Evolutionary conservation across 1,284 basidiomycete species (phyloP).

Genomic region (Microbotryum scabiosae): DNA sequence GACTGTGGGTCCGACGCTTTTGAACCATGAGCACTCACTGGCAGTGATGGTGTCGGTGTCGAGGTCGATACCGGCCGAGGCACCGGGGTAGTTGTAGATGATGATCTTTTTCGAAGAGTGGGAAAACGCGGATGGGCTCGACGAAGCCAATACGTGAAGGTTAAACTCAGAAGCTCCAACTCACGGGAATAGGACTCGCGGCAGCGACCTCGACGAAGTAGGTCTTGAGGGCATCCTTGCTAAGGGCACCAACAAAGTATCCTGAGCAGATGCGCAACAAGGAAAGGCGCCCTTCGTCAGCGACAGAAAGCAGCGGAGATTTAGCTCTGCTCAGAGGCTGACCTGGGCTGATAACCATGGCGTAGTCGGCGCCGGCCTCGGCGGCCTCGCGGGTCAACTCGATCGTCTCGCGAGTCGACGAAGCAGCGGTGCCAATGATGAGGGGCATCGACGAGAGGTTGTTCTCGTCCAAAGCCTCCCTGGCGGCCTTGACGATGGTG

Average conservation of each 20-base stretch:
- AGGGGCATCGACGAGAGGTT: slow-evolving; percentile 58
- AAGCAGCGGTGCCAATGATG: slow-evolving; percentile 74
- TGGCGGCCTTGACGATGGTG: slow-evolving; percentile 55
- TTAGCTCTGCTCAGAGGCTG: background rate
- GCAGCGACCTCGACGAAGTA: slow-evolving; percentile 60
- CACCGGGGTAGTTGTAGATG: slow-evolving; percentile 76
- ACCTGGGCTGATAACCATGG: slow-evolving; percentile 50
- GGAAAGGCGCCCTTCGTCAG: background rate
- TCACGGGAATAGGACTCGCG: slow-evolving; percentile 65
- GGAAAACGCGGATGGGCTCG: background rate
- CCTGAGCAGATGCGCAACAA: background rate
- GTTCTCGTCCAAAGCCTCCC: slow-evolving; percentile 63
- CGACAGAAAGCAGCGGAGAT: background rate
- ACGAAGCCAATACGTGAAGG: background rate
- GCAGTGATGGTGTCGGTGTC: slow-evolving; percentile 68
- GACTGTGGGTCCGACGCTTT: background rate
- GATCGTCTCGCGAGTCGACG: slow-evolving; percentile 70
- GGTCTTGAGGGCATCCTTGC: slow-evolving; percentile 42
- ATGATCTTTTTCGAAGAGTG: slow-evolving; percentile 42
- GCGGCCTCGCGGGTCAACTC: slow-evolving; percentile 67
- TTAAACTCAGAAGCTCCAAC: background rate
- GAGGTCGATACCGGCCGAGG: slow-evolving; percentile 73
- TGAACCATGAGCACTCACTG: slow-evolving; percentile 2
- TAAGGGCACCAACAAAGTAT: slow-evolving; percentile 46
- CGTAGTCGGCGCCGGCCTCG: slow-evolving; percentile 68